These are phyloP conservation scores for Mycena epipterygia DNA, from an alignment of 768 basidiomycete species.

Conservation along the genomic window DNA sequence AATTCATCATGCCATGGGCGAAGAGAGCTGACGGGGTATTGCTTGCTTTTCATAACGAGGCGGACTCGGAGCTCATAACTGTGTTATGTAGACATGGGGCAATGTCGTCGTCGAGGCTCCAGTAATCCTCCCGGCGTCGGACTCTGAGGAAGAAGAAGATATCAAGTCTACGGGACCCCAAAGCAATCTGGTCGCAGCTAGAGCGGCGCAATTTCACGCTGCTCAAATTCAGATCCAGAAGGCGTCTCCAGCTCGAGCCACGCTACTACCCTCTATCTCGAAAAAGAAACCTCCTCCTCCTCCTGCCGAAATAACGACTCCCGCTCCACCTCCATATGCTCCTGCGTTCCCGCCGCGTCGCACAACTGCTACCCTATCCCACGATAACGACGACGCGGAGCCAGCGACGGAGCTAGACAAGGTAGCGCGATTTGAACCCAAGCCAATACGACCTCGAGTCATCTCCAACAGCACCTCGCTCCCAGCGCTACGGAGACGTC, in stretches of 20 bases:
- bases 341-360: constrained; percentile 32
- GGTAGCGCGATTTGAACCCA: constrained; percentile 19
- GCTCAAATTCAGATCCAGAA: constrained; percentile 26
- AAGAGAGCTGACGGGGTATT: constrained; percentile 33
- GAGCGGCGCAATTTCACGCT: constrained; percentile 29
- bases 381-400: constrained; percentile 20
- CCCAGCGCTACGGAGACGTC: constrained; percentile 18
- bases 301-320: constrained; percentile 16
- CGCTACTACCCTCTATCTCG: constrained; percentile 14
- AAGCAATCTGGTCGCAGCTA: constrained; percentile 26
- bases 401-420: constrained; percentile 21
- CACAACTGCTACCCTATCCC: constrained; percentile 11
- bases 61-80: constrained; percentile 21
- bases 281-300: constrained; percentile 23
- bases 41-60: constrained; percentile 15
- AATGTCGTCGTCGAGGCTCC: constrained; percentile 31
- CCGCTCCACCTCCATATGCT: constrained; percentile 29
- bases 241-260: constrained; percentile 15
- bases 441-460: constrained; percentile 22
- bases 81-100: constrained; percentile 31
- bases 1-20: constrained; percentile 32
- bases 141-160: constrained; percentile 27
- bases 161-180: constrained; percentile 15
- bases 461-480: constrained; percentile 17
- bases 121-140: constrained; percentile 15